Evolutionary conservation across 805 yeast genomes (phyloP), one percentile per base, ranked within the genome.

Genomic region (Teunomyces cretensis): DNA sequence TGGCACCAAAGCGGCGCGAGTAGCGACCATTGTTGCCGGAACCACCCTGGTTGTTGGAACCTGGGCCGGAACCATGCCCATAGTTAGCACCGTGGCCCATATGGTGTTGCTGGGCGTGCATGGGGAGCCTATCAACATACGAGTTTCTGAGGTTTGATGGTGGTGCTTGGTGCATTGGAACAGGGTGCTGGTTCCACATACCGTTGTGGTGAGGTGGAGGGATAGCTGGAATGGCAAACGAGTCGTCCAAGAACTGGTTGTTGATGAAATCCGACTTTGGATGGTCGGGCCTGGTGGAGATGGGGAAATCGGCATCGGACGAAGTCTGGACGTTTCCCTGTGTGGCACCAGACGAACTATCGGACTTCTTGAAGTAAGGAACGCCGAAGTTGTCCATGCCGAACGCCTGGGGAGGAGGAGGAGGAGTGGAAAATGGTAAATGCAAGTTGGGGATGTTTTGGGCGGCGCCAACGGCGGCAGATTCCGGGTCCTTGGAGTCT

Each of bases 381-480:
- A 19, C 26, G 12, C 28, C 28, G 28, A 35, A 35, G 14, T 12
- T 19, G 38, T 35, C 38, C 38, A 35, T 35, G 14, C 28, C 38
- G 17, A 35, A 35, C 12, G 38, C 24, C 33, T 40, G 53, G 14
- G 52, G 51, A 27, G 54, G 47, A 7, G 59, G 57, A 1, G 61
- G 67, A 11, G 64, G 61, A 4, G 60, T 52, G 16, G 61, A 49
- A 38, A 61, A 60, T 11, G 63, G 62, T 13, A 54, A 40, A 22
- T 54, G 57, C 36, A 57, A 44, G 33, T 50, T 51, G 11, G 48
- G 30, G 12, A 33, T 35, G 19, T 11, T 32, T 5, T 33, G 19
- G 4, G 30, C 41, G 12, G 42, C 15, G 15, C 26, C 19, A 16
- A 48, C 53, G 15, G 47, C 42, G 14, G 55, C 41, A 30, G 46